phyloP scores from a whole-genome alignment of 192 early-diverging fungal genomes.

The Funneliformis geosporum region DNA sequence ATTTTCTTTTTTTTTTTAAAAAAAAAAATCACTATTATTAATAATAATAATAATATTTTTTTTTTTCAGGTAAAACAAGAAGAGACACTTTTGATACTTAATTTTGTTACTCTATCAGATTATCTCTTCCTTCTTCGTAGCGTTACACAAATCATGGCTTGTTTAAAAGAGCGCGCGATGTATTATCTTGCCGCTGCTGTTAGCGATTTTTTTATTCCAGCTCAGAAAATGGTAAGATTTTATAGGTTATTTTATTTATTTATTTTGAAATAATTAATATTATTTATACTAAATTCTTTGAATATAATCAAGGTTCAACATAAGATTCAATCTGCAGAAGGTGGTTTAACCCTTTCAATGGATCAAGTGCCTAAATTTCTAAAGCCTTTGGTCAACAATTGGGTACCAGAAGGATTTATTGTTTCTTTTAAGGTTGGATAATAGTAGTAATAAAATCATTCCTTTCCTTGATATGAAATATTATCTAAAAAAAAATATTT shows the following conservation, averaged over 20 bases:
- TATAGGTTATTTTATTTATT: not conserved
- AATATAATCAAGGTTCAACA: constrained; percentile 66
- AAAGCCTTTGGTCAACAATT: constrained; percentile 88
- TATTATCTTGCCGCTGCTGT: constrained; percentile 98
- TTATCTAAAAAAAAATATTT: not conserved
- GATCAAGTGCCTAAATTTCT: constrained; percentile 98
- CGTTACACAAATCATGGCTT: constrained; percentile 67
- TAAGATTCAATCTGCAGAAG: constrained; percentile 94
- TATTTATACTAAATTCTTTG: not conserved
- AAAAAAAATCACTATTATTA: not conserved
- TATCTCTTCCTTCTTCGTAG: constrained; percentile 89
- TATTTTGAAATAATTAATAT: not conserved
- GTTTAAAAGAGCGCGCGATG: constrained; percentile 73
- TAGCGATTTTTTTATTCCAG: constrained; percentile 97
- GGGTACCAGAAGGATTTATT: constrained; percentile 85
- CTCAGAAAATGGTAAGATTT: constrained; percentile 74
- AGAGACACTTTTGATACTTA: constrained; percentile 72
- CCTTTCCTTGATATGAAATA: not conserved
- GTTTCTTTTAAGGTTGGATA: constrained; percentile 90
- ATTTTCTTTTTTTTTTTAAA: not conserved
- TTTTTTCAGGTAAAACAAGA: constrained; percentile 56
- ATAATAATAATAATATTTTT: constrained; percentile 9
- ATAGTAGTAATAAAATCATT: not conserved
- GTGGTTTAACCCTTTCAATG: constrained; percentile 81
- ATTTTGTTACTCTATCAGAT: constrained; percentile 88